Evolutionary conservation across 495 filamentous ascomycete species (phyloP).

Genomic region (Daldinia caldariorum): DNA sequence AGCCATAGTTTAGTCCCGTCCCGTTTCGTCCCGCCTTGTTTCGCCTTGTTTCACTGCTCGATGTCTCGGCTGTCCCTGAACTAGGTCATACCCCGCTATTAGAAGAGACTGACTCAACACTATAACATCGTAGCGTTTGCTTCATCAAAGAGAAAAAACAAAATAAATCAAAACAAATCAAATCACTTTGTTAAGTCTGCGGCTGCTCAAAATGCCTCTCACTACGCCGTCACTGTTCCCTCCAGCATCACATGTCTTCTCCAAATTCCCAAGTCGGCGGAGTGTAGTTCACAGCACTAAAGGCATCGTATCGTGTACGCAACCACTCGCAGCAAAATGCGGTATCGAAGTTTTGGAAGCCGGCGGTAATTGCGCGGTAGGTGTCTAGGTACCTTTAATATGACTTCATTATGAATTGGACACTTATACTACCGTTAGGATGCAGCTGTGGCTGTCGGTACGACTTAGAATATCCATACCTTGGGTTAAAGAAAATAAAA

Average conservation of each 20-base stretch:
- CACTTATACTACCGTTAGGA: slow-evolving; percentile 65
- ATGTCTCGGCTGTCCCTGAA: background rate
- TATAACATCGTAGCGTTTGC: background rate
- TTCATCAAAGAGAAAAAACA: background rate
- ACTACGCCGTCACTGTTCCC: slow-evolving; percentile 65
- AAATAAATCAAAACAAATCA: no score
- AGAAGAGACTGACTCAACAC: background rate
- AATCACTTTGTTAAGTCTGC: background rate
- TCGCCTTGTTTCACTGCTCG: background rate
- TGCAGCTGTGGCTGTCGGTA: slow-evolving; percentile 88
- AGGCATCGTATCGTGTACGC: slow-evolving; percentile 90
- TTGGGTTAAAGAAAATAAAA: background rate
- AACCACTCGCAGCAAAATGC: slow-evolving; percentile 89
- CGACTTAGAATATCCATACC: slow-evolving; percentile 11
- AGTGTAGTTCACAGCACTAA: slow-evolving; percentile 93
- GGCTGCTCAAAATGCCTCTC: slow-evolving; percentile 52
- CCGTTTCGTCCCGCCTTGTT: no score
- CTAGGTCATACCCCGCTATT: background rate
- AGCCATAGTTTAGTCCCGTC: background rate
- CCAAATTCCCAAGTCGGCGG: slow-evolving; percentile 81
- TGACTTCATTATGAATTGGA: background rate
- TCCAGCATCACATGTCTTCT: slow-evolving; percentile 65
- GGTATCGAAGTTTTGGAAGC: slow-evolving; percentile 83
- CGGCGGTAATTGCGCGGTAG: slow-evolving; percentile 92
- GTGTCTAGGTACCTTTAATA: slow-evolving; percentile 49